Conservation (phyloP, 257 asterid species). For the Solanum corneliomulleri region DNA sequence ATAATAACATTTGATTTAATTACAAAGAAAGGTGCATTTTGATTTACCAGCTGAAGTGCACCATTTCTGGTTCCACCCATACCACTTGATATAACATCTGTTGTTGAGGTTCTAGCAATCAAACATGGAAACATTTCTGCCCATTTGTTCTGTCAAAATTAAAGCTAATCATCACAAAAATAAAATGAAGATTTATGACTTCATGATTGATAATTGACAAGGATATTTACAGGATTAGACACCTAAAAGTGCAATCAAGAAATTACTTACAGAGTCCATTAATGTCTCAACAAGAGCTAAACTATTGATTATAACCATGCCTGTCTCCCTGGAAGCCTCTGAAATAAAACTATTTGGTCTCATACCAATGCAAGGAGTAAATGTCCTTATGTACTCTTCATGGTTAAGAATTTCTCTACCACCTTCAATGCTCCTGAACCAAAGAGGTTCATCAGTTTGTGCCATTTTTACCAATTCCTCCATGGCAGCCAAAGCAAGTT, state of each 20-base stretch:
- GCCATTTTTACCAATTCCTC: slow-evolving; percentile 76
- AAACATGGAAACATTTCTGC: slow-evolving; percentile 48
- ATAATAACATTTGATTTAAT: not conserved
- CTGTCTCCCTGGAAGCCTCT: slow-evolving; percentile 47
- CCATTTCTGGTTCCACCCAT: slow-evolving; percentile 52
- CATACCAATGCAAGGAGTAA: slow-evolving; percentile 36
- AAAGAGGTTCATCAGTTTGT: slow-evolving; percentile 61
- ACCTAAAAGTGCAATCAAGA: not conserved
- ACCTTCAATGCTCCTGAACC: slow-evolving; percentile 53
- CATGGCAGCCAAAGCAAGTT: slow-evolving; percentile 86
- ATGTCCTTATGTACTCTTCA: slow-evolving; percentile 34
- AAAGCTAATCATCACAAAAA: not conserved
- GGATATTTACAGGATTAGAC: not conserved
- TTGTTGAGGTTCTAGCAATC: slow-evolving; percentile 36
- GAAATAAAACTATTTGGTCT: slow-evolving; percentile 36
- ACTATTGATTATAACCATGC: slow-evolving; percentile 38
- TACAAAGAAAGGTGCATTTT: not conserved
- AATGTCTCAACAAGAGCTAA: slow-evolving; percentile 51
- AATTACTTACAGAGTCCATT: slow-evolving; percentile 43
- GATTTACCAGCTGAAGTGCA: slow-evolving; percentile 69
- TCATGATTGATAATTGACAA: not conserved
- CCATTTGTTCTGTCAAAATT: slow-evolving; percentile 40
- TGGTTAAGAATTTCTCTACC: slow-evolving; percentile 38
- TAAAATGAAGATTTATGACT: not conserved
- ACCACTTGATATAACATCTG: slow-evolving; percentile 40